Conservation (phyloP, 768 basidiomycete species). For the Panellus pusillus region DNA sequence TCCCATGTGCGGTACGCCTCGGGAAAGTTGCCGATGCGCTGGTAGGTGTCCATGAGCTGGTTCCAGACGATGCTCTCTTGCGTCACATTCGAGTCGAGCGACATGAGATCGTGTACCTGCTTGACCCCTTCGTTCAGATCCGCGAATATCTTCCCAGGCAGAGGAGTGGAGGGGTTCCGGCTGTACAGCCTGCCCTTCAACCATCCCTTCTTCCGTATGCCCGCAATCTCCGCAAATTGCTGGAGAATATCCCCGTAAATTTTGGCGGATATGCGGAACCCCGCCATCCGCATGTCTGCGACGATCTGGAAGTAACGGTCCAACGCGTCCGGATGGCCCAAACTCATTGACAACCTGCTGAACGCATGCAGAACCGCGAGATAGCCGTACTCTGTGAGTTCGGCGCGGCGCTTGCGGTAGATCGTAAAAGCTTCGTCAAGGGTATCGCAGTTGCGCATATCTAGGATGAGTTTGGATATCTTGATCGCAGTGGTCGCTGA, state of each 20-base stretch:
- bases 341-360: constrained; percentile 53
- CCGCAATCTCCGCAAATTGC: constrained; percentile 49
- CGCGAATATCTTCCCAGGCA: constrained; percentile 2
- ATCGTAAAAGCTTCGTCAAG: constrained; percentile 61
- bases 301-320: constrained; percentile 72
- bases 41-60: constrained; percentile 87
- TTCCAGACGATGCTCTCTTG: constrained; percentile 70
- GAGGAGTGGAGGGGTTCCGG: not conserved
- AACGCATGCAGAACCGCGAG: constrained; percentile 63
- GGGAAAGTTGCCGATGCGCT: constrained; percentile 67
- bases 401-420: constrained; percentile 48
- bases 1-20: constrained; percentile 85
- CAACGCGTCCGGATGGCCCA: constrained; percentile 16
- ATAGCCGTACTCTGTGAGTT: constrained; percentile 61
- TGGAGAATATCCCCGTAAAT: constrained; percentile 71
- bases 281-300: constrained; percentile 73
- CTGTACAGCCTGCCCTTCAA: not conserved
- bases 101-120: constrained; percentile 35
- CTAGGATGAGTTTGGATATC: constrained; percentile 57
- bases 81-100: constrained; percentile 49
- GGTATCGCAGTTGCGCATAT: constrained; percentile 61
- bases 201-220: constrained; percentile 5
- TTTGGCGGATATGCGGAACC: constrained; percentile 53
- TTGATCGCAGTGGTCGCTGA: constrained; percentile 44
- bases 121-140: constrained; percentile 13